A percentile compares a stretch with the other conserved stretches of the same genome.
These are phyloP conservation scores for Colletotrichum neosansevieriae DNA, from an alignment of 2,329 filamentous ascomycete species.

Conservation along the genomic window DNA sequence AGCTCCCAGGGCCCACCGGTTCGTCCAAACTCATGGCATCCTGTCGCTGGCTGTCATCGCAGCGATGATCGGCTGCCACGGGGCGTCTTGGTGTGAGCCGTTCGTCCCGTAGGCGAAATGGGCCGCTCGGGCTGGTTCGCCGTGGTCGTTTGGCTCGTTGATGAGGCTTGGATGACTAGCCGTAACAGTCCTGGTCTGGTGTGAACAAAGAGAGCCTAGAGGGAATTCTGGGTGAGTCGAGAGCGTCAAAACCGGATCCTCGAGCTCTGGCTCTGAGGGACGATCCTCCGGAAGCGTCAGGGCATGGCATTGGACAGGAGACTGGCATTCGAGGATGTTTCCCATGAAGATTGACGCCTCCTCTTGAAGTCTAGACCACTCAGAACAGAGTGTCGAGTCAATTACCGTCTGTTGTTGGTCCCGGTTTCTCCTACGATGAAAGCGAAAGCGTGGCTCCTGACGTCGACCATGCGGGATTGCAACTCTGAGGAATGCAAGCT, in stretches of 20 bases:
- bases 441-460: not conserved
- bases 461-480: constrained; percentile 7
- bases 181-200: not conserved
- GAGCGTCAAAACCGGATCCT: constrained; percentile 19
- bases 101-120: not conserved
- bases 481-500: constrained; percentile 1
- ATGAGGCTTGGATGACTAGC: constrained; percentile 6
- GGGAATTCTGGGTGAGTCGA: not conserved
- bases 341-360: not conserved
- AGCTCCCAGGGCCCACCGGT: not conserved
- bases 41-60: constrained; percentile 3
- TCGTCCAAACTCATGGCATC: not conserved
- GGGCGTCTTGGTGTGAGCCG: constrained; percentile 9
- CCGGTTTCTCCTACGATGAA: not conserved
- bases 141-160: not conserved
- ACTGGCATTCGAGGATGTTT: not conserved
- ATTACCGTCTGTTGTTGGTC: no score
- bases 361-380: not conserved
- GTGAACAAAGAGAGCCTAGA: constrained; percentile 22
- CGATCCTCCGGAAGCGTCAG: constrained; percentile 32
- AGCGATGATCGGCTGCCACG: constrained; percentile 8
- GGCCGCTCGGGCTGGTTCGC: constrained; percentile 15
- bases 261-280: not conserved
- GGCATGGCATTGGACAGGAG: not conserved
- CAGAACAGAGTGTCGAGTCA: no score